Evolutionary conservation across 768 basidiomycete genomes (phyloP).

Genomic region (Trametes villosa): DNA sequence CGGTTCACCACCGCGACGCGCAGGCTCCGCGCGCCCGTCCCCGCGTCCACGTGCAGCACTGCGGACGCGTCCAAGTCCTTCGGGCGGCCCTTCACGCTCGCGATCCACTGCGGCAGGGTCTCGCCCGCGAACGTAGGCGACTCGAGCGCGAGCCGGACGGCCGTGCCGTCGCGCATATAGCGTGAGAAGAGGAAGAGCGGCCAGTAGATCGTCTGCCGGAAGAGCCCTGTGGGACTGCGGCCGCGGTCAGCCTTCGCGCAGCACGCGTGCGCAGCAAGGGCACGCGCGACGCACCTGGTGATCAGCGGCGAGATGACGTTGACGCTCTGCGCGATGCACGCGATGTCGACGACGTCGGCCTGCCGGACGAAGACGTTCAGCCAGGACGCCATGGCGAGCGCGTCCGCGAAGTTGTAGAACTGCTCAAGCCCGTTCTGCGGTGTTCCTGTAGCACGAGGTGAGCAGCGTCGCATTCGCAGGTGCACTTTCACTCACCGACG

Average conservation of each 20-base stretch:
- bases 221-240: conserved; percentile 44
- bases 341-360: conserved; percentile 61
- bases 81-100: conserved; percentile 42
- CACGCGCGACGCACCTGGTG: conserved; percentile 31
- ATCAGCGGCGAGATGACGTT: conserved; percentile 51
- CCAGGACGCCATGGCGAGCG: conserved; percentile 58
- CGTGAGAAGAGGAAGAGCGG: conserved; percentile 57
- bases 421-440: conserved; percentile 29
- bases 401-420: conserved; percentile 32
- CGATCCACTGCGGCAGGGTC: conserved; percentile 58
- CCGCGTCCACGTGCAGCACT: conserved; percentile 37
- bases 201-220: conserved; percentile 53
- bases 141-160: conserved; percentile 44
- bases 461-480: background rate
- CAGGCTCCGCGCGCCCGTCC: conserved; percentile 27
- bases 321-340: conserved; percentile 62
- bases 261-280: conserved; percentile 42
- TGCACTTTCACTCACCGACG: conserved; percentile 18
- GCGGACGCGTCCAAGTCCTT: conserved; percentile 56
- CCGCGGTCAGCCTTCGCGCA: conserved; percentile 32
- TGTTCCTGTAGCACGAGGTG: conserved; percentile 13
- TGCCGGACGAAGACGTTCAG: conserved; percentile 64
- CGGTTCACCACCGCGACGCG: conserved; percentile 40
- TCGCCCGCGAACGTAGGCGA: conserved; percentile 45
- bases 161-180: conserved; percentile 56